phyloP scores from a whole-genome alignment of 2,329 filamentous ascomycete genomes.

The Colletotrichum lentis region DNA sequence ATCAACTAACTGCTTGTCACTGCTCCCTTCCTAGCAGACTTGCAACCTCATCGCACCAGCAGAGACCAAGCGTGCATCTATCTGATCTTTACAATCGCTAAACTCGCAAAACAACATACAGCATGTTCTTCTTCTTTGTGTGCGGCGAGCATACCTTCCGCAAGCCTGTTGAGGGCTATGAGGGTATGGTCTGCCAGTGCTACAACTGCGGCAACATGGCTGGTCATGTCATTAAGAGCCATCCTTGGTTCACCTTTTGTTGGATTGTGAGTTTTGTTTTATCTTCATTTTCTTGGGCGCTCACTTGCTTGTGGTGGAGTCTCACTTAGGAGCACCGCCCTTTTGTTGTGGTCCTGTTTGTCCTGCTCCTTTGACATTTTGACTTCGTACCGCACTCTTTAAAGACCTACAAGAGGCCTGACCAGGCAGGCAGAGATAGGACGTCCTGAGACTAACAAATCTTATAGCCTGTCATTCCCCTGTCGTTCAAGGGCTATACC shows the following conservation, averaged over 20 bases:
- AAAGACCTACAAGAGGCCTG: neutral
- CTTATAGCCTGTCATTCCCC: conserved; percentile 72
- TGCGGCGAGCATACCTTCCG: conserved; percentile 70
- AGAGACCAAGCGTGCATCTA: conserved; percentile 10
- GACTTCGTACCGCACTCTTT: neutral
- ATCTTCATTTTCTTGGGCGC: neutral
- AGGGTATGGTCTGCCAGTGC: conserved; percentile 68
- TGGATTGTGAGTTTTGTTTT: conserved; percentile 64
- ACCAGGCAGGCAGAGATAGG: neutral
- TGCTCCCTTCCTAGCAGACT: neutral
- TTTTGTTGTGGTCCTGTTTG: neutral
- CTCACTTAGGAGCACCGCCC: neutral
- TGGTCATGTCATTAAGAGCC: conserved; percentile 67
- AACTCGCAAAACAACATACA: conserved; percentile 43
- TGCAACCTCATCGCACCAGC: conserved; percentile 3
- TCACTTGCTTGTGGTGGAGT: neutral
- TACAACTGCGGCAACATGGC: conserved; percentile 73
- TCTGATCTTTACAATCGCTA: conserved; percentile 16
- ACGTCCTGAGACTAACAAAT: conserved; percentile 15
- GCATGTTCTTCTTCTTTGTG: conserved; percentile 69
- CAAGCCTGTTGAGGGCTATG: conserved; percentile 67
- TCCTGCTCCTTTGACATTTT: neutral
- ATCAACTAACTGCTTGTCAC: neutral
- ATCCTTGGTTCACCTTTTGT: conserved; percentile 82
- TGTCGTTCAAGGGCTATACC: conserved; percentile 71